Base-by-base conservation (phyloP, 148 eudicot species). In the Dianthus caryophyllus region DNA sequence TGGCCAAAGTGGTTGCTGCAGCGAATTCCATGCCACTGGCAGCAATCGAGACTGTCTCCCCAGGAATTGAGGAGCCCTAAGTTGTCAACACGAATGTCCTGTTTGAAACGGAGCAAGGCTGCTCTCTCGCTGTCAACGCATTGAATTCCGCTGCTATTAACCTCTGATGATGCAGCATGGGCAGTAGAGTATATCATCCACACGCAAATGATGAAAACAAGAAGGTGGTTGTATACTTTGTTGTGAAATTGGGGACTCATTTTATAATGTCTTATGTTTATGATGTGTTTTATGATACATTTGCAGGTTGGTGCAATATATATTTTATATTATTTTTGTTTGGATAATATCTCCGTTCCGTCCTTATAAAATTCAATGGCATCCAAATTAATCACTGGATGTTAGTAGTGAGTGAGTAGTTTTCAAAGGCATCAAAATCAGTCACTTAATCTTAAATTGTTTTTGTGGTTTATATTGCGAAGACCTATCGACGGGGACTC, bases 1-100 rank as follows among this genome's bases (percentile, higher is more conserved):
- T 71, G 69, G 26, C 64, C 69, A 41, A 64, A 64, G 33, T n/a
- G 36, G 44, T 65, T 65, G 70, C 64, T 30, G 29, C 75, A 65
- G 26, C 2, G 26, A 7, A 72, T 55, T 1, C 70, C 70, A 0
- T 17, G 20, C 75, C 70, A 72, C 22, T 56, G 65, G 58, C 75
- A 72, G 49, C 75, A 65, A 2, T 48, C 70, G 29, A 16, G 43
- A 10, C n/a, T 9, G 17, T 3, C 6, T 12, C 16, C 24, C 75
- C 75, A 72, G 21, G 70, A 57, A 36, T 36, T 22, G 21, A 72
- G 65, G 33, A 65, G 5, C 7, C 65, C 57, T 13, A 64, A 72
- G 21, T 22, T 25, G 16, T 70, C 73, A 1, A 41, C 53, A 21
- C 14, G 57, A 54, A 71, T 64, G 16, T 18, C 44, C 17, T 57